Evolutionary conservation across 352 stramenopile genomes (phyloP).

Genomic region (Pythium brachiatum): DNA sequence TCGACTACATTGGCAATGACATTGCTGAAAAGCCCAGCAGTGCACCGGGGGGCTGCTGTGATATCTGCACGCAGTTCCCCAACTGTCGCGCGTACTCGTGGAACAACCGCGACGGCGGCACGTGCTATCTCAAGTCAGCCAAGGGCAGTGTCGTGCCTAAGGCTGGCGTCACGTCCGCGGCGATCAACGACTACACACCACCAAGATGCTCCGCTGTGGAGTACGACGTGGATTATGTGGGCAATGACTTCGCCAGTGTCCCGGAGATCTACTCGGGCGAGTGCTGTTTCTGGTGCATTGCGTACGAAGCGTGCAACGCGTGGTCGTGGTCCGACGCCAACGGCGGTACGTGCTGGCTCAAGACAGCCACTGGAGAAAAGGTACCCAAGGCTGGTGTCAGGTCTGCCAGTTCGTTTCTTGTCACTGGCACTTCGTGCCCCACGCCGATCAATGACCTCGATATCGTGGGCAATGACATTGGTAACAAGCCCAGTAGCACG

Average conservation of each 20-base stretch:
- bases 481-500: neutral
- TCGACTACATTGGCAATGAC: neutral
- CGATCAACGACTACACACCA: neutral
- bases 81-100: conserved; percentile 20
- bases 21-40: neutral
- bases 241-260: neutral
- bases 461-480: neutral
- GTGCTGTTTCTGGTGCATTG: too few species aligned
- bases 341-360: conserved; percentile 30
- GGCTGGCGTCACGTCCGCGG: too few species aligned
- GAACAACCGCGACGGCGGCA: conserved; percentile 45
- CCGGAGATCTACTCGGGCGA: neutral
- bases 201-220: neutral
- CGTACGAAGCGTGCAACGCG: neutral
- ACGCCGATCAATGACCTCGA: neutral
- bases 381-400: neutral
- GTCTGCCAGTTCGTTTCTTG: too few species aligned
- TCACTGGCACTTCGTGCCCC: too few species aligned
- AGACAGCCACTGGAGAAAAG: conserved; percentile 4
- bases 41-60: neutral
- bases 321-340: neutral
- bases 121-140: conserved; percentile 32
- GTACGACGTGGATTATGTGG: neutral
- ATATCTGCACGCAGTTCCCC: neutral
- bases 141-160: neutral